Base-by-base conservation (phyloP, 345 rosid genomes). In the Cochlearia excelsa region DNA sequence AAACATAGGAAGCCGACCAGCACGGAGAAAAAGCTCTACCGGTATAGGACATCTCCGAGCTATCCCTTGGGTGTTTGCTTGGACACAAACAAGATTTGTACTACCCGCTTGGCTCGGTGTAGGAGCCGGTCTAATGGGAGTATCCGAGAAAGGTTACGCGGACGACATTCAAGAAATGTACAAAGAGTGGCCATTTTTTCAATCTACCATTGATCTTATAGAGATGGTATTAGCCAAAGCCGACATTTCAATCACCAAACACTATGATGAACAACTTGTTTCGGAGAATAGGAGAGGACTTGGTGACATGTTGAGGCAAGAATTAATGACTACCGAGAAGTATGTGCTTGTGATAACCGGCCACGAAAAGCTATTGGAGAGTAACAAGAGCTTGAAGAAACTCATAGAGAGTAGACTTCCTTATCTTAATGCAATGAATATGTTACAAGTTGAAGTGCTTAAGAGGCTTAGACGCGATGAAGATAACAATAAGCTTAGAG, bases 21-120 rank as follows among this genome's bases (percentile, higher is more conserved):
- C 97, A 1, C 74, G 95, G 63, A 80, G 97, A 77, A 93, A 86
- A 78, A 81, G 81, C 75, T 79, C 97, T 2, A 93, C 73, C 1
- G 99, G 91, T 30, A 89, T 93, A 1, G 99, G 97, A 45, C 95
- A 93, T 80, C 95, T 93, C 26, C 83, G 97, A 35, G 97, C 97
- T 65, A 93, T 93, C 65, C 99, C 99, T 29, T 89, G 98, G 97
- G 81, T 89, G 29, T 88, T 93, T 65, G 99, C 99, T 4, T 89
- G 99, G 99, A 93, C 97, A 1, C 97, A 88, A 68, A 93, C 97
- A 45, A 82, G 99, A 55, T 93, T 89, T 71, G 99, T 93, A 55
- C 95, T 93, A 61, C 99, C 99, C 30, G 95, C 99, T 46, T 93
- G 99, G 97, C 97, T 93, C 51, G 99, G 99, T 31, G 86, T 93